Conservation (phyloP, 1,139 yeast genomes). For the Citeromyces siamensis region DNA sequence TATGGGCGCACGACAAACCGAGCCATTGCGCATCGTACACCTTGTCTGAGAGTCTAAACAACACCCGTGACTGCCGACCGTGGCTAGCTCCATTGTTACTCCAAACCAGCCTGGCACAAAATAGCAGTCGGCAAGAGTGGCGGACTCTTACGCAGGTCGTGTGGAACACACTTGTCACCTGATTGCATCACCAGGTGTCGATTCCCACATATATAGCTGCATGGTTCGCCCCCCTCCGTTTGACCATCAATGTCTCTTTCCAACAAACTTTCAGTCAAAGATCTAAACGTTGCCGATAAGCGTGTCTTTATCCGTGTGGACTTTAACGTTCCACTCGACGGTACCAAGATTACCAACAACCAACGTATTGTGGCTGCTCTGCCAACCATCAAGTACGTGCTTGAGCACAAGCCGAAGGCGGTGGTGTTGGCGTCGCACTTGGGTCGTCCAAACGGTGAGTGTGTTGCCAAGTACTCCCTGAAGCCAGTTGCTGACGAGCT, state of each 20-base stretch:
- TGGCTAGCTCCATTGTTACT: too few relatives aligned
- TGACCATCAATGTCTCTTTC: slow-evolving; percentile 68
- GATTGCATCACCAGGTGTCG: slow-evolving; percentile 3
- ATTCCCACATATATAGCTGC: background rate
- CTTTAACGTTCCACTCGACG: slow-evolving; percentile 96
- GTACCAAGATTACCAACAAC: slow-evolving; percentile 92
- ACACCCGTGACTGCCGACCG: too few relatives aligned
- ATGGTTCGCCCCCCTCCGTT: background rate
- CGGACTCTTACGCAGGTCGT: too few relatives aligned
- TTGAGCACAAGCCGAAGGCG: slow-evolving; percentile 81
- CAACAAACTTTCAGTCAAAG: slow-evolving; percentile 83
- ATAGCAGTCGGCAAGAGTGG: too few relatives aligned
- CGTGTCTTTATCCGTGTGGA: slow-evolving; percentile 95
- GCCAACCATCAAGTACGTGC: slow-evolving; percentile 90
- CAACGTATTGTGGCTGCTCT: slow-evolving; percentile 97
- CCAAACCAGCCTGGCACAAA: too few relatives aligned
- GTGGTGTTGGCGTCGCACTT: slow-evolving; percentile 88
- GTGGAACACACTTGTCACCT: background rate
- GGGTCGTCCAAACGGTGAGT: slow-evolving; percentile 96
- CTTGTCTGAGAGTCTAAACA: too few relatives aligned
- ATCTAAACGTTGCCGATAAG: slow-evolving; percentile 73
- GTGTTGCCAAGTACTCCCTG: slow-evolving; percentile 69
- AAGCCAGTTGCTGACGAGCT: slow-evolving; percentile 88
- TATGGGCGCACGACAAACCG: too few relatives aligned
- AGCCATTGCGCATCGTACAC: too few relatives aligned